Conservation (phyloP, 345 rosid genomes). For the Capsella bursapastoris region DNA sequence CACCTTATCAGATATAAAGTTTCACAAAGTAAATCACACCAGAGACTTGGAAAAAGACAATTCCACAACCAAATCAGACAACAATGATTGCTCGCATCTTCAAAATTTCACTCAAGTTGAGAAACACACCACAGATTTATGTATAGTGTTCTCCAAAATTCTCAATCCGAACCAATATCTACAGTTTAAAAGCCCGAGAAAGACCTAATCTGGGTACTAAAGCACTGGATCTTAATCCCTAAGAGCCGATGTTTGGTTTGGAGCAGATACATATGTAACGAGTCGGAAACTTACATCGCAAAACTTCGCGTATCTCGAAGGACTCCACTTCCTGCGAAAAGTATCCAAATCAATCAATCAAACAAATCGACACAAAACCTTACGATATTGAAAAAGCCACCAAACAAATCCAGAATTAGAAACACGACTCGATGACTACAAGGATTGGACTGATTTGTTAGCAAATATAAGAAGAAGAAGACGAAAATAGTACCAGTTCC, state of each 20-base stretch:
- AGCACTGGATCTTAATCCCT: neutral
- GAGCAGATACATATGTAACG: neutral
- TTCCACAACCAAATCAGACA: neutral
- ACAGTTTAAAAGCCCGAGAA: neutral
- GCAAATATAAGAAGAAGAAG: neutral
- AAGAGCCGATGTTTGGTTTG: neutral
- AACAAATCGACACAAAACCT: neutral
- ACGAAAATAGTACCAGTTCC: conserved; percentile 63
- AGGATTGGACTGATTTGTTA: conserved; percentile 9
- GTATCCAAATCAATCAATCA: neutral
- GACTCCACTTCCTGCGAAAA: conserved; percentile 76
- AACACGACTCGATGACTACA: conserved; percentile 26
- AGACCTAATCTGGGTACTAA: conserved; percentile 20
- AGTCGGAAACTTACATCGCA: conserved; percentile 67
- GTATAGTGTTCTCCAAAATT: neutral
- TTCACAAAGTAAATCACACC: neutral
- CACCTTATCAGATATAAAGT: conserved; percentile 20
- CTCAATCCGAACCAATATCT: neutral
- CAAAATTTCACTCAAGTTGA: neutral
- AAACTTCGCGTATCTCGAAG: conserved; percentile 84
- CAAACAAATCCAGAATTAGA: conserved; percentile 1
- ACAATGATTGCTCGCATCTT: neutral
- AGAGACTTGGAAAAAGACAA: conserved; percentile 1
- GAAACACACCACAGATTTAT: neutral
- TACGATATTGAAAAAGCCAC: neutral